Evolutionary conservation across 176 grass and related monocot species (phyloP), one percentile per base, ranked within the genome.

Genomic region (Dactylis glomerata): DNA sequence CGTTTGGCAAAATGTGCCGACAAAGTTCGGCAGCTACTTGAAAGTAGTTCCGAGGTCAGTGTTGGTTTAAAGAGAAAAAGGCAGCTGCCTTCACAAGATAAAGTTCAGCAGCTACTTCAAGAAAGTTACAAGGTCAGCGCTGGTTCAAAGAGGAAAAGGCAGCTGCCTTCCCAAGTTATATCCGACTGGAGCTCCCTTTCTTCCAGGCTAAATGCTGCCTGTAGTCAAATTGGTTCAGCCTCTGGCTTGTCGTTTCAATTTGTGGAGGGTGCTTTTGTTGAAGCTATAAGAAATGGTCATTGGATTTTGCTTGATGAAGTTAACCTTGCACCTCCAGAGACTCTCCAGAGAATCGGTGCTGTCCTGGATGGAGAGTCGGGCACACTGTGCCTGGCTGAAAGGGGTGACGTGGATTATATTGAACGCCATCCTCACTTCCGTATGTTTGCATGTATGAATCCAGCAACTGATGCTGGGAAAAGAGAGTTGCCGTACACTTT

Each of bases 221-320:
- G 36, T 49, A 85, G 85, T 50, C 92, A 98, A 92, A 82, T 93
- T 57, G 38, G 85, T 70, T 71, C 88, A 10, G 19, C 84, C 74
- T 31, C 40, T 82, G 92, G 92, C 77, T 84, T 98, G 72, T 91
- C 80, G 77, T 98, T 98, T 84, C 87, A 36, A 44, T 98, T 98
- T 88, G 92, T 90, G 12, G 95, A 98, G 82, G 95, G 95, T 86
- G 91, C 92, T 89, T 98, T 98, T 68, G 75, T 98, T 86, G 90
- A 87, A 82, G 92, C 95, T 81, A 82, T 98, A 88, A 91, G 92
- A 81, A 90, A 84, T 74, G 95, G 95, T 26, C 67, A 95, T 61
- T 98, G 95, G 95, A 95, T 98, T 88, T 88, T 98, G 82, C 95
- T 98, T 63, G 95, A 98, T 94, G 95, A 98, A 73, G 91, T 95